Conservation (phyloP, 169 alveolate species). For the Plasmodium knowlesi region DNA sequence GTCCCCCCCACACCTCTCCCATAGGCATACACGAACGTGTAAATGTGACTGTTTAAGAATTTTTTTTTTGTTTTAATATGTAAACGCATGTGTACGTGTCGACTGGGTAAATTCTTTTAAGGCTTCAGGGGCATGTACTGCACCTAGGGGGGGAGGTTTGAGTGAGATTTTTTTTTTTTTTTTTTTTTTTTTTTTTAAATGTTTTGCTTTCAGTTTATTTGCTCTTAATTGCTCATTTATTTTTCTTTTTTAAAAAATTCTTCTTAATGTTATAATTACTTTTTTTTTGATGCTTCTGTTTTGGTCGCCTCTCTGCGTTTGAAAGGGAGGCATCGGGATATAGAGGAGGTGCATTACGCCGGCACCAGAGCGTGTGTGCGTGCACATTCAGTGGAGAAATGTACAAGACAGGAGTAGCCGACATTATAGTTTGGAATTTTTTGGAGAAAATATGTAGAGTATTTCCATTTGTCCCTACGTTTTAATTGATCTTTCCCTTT, state of each 20-base stretch:
- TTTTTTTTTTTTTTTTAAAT: background rate
- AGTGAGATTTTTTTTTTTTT: background rate
- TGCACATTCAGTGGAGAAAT: background rate
- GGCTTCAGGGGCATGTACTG: background rate
- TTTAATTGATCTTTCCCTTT: background rate
- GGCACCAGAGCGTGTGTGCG: background rate
- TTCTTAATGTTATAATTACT: background rate
- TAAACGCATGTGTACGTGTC: background rate
- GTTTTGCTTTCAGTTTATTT: background rate
- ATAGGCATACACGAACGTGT: background rate
- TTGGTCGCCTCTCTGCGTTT: background rate
- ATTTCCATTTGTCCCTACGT: background rate
- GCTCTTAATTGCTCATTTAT: conserved; percentile 7
- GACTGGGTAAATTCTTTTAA: background rate
- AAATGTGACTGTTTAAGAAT: background rate
- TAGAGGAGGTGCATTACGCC: background rate
- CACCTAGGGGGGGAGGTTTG: background rate
- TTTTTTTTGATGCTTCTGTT: background rate
- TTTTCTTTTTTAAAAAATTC: conserved; percentile 10
- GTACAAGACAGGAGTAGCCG: background rate
- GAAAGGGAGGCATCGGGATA: background rate
- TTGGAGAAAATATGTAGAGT: background rate
- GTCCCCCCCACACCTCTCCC: background rate
- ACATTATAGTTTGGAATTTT: background rate
- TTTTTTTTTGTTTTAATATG: background rate